Evolutionary conservation across 306 rosid species (phyloP), one percentile per base, ranked within the genome.

Genomic region (Malus sylvestris): DNA sequence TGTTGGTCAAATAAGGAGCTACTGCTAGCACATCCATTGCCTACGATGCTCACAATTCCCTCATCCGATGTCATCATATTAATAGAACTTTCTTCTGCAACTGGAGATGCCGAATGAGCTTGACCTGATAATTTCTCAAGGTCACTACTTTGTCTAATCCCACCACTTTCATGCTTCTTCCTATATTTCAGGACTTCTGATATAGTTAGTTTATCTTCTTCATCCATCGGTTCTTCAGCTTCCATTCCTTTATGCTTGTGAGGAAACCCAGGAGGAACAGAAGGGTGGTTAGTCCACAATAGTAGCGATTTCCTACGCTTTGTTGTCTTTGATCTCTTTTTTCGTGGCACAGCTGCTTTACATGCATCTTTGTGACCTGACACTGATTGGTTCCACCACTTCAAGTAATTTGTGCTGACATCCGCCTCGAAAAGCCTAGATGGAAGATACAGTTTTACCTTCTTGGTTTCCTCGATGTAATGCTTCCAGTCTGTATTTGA

Each of bases 401-500:
- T 15, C n/a, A 71, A 8, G 62, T 75, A 76, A 18, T 20, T 57
- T 32, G 13, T 3, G 42, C 72, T 82, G 8, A 55, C 45, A 72
- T 84, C 87, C 10, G 69, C 85, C 79, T 35, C 67, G 52, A 68
- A 80, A 53, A 72, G 68, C 76, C 81, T 59, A 4, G 88, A 71
- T 29, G 86, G 90, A 51, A 90, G 73, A 33, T 75, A 83, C 69
- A 88, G 33, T 12, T 25, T 77, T 32, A 53, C 32, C 16, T 62
- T 57, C 5, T 67, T 70, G 13, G 78, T 13, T 6, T 77, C 61
- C 52, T 79, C 78, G 30, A 51, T n/a, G 75, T 74, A 86, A 57
- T 76, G 65, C 51, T 45, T 69, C 87, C 93, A 86, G 38, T 86
- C 86, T 65, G 61, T 29, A 40, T 40, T 78, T 29, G 23, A 42